Base-by-base conservation (phyloP, 2,329 filamentous ascomycete species). In the Immersiporthe knoxdaviesiana region DNA sequence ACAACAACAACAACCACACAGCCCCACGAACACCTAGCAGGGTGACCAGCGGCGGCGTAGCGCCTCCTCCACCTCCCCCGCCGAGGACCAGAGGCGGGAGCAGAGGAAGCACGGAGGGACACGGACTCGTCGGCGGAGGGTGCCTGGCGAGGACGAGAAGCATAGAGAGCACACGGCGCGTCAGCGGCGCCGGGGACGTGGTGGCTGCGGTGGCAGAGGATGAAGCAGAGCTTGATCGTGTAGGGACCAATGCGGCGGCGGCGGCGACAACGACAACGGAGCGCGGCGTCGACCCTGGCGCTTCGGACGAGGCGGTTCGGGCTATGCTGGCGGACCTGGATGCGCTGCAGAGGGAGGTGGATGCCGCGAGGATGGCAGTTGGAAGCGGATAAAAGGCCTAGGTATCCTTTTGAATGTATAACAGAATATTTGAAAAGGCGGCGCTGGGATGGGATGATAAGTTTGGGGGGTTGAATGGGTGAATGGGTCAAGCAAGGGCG, bases 311-410 rank as follows among this genome's bases (percentile, higher is more conserved):
- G 12, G 79, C 80, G 65, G 79, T 81, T 1, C 78, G 79, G 56
- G 87, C 92, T 75, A 92, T 94, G 70, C 78, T 95, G 73, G 91
- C 91, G 1, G 91, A 94, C 76, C 79, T 95, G 67, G 86, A 88
- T 61, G 88, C 89, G 30, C 79, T 95, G 72, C 91, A 93, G 79
- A 86, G 86, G 75, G 92, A 95, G 75, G 91, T 95, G 52, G 91
- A 95, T 79, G 91, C 87, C 4, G 75, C 91, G 59, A 81, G 86
- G 74, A 83, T 80, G 10, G 79, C 79, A 72, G 80, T 79, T 60
- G 77, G 76, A 47, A 77, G 74, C 35, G 14, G 61, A 50, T 62
- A 35, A 8, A 35, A 35, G 68, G n/a, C n/a, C n/a, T n/a, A 30
- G 60, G 63, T 16, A 60, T 24, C 16, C 27, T 60, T 60, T 24